Evolutionary conservation across 805 yeast genomes (phyloP), one percentile per base, ranked within the genome.

Genomic region (Wickerhamomyces bisporus): DNA sequence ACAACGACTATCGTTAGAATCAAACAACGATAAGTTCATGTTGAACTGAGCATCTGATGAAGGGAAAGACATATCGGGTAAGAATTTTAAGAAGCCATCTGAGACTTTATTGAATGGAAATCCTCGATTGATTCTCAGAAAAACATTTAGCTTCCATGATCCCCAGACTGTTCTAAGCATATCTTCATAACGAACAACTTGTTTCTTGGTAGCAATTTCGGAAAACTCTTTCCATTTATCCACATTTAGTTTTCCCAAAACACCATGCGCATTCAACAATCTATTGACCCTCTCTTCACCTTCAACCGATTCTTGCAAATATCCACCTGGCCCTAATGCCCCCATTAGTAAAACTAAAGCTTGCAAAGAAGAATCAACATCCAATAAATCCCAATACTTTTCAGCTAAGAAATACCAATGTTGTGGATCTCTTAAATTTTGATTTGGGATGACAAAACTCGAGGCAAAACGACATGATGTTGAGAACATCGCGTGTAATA

Each of bases 341-440:
- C 61, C 62, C 46, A 53, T 45, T 10, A 54, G 33, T 17, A 65
- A 29, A 2, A 61, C 58, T 16, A 53, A 38, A 1, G 60, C 55
- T 30, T 56, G 48, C 19, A 65, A 36, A 9, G 62, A 54, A 6
- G 41, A 39, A 6, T 49, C 51, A 7, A 58, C 36, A 11, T 60
- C 48, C 38, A 65, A 42, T 20, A 45, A 36, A 31, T 57, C 59
- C 56, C 63, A 57, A 37, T 59, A 50, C 39, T 61, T 58, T 26
- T 60, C 59, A 4, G 58, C 61, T 3, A 62, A 40, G 30, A 54
- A 55, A 25, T 56, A 50, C 73, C 73, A 68, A 44, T 62, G 61
- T 16, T 53, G 55, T 13, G 64, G 59, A 30, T 60, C 58, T 45
- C 49, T 60, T 39, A 47, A 45, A 35, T 38, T 49, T 15, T 40